Base-by-base conservation (phyloP, 768 basidiomycete species). In the Daedaleopsis sinensis region DNA sequence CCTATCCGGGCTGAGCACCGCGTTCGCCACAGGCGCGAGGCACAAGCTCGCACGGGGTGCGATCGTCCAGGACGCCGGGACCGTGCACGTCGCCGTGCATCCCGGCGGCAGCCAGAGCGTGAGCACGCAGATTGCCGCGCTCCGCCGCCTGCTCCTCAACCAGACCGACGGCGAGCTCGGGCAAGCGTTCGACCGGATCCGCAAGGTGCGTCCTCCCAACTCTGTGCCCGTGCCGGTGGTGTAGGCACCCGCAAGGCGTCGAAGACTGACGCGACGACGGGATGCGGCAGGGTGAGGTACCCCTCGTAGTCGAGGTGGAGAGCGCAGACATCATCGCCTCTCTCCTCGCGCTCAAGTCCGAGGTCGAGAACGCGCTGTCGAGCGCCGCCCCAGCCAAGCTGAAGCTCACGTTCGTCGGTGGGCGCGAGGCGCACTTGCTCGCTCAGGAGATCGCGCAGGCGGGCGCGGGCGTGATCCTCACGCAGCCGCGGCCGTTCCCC, bases 281-380 rank as follows among this genome's bases (percentile, higher is more conserved):
- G n/a, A n/a, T 32, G 27, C 27, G 27, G 27, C 27, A 85, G 81
- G 86, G 88, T 4, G 64, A 78, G 39, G 70, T 87, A 6, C 84
- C 87, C 0, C 76, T 93, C 15, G 87, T 91, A 5, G 75, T 91
- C 19, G 72, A 79, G 5, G 84, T 83, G 0, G 69, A 88, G 61
- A 89, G 82, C 70, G 89, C 87, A 9, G 91, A 93, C 67, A 75
- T 83, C 50, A 91, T 93, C 67, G 86, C 88, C 7, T 79, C 83
- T 1, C 70, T 93, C 32, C 78, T 92, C 44, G 62, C 73, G 16
- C 79, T 93, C 52, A 92, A 93, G 78, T 67, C 71, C 24, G 88
- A 91, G 51, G 75, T 86, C 27, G 87, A 89, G 52, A 3, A 32
- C 27, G 27, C 27, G 4, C 27, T 32, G 68, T 68, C 1, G 66